Evolutionary conservation across 345 rosid species (phyloP).

Genomic region (Anacardium occidentale): DNA sequence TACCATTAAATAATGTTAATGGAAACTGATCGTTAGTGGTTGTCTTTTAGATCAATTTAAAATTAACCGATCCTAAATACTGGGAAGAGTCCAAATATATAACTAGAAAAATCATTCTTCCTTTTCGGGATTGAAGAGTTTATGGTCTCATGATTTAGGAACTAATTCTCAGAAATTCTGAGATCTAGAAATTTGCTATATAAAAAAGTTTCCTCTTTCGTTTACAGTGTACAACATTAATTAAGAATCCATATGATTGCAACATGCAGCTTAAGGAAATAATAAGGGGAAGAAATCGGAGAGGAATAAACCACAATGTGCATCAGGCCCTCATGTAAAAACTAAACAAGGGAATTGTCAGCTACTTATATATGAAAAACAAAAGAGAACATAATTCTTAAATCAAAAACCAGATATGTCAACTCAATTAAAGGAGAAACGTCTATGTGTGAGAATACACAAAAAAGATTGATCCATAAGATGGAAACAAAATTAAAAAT

Average conservation of each 20-base stretch:
- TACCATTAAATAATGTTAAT: no score
- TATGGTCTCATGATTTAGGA: no score
- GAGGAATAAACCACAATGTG: background rate
- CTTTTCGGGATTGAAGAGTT: no score
- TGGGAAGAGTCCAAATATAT: no score
- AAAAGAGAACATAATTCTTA: background rate
- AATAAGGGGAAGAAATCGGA: background rate
- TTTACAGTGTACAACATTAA: background rate
- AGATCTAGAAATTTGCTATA: background rate
- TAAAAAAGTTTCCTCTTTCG: background rate
- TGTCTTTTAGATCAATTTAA: no score
- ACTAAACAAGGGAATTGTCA: no score
- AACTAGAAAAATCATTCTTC: no score
- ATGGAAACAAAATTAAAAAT: no score
- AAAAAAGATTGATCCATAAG: no score
- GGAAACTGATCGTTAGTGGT: no score
- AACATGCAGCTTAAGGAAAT: background rate
- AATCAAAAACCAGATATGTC: background rate
- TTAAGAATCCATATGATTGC: background rate
- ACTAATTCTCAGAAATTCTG: background rate
- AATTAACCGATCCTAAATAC: no score
- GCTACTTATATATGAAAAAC: background rate
- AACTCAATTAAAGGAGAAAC: background rate
- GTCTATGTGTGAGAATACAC: no score
- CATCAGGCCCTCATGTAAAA: background rate